These are phyloP conservation scores for Trifolium pratense DNA, from an alignment of 306 rosid species.

Conservation along the genomic window DNA sequence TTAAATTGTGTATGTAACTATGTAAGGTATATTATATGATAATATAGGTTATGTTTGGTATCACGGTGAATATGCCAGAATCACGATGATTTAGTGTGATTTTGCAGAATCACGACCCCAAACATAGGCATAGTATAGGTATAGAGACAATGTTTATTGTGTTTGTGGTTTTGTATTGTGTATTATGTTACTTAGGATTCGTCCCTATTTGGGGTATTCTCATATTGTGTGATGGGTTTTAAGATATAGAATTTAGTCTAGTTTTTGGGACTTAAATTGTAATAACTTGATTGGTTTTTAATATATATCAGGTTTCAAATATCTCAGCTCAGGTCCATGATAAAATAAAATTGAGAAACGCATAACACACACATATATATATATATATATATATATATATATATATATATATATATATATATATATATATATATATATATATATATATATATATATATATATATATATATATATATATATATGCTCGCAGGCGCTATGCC, in stretches of 20 bases:
- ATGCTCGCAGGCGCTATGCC: too few species aligned
- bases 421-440: too few species aligned
- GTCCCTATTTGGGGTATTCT: conserved; percentile 56
- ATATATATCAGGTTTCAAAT: conserved; percentile 16
- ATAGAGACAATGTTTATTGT: conserved; percentile 39
- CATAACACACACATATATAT: too few species aligned
- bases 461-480: too few species aligned
- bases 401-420: too few species aligned
- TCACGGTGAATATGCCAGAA: too few species aligned
- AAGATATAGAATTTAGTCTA: conserved; percentile 43
- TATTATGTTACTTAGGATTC: conserved; percentile 45
- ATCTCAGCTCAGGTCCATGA: conserved; percentile 3
- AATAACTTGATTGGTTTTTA: conserved; percentile 33
- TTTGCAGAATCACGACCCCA: too few species aligned
- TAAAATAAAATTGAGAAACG: too few species aligned
- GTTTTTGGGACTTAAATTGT: conserved; percentile 43
- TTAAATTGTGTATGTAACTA: background rate
- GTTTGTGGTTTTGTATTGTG: conserved; percentile 32
- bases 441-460: too few species aligned
- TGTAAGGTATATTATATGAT: conserved; percentile 5
- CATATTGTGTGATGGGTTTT: conserved; percentile 51
- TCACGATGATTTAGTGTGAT: too few species aligned
- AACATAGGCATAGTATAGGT: conserved; percentile 31
- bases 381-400: too few species aligned
- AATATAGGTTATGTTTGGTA: too few species aligned